These are phyloP conservation scores for Scedosporium aurantiacum DNA, from an alignment of 2,329 filamentous ascomycete species.

Conservation along the genomic window DNA sequence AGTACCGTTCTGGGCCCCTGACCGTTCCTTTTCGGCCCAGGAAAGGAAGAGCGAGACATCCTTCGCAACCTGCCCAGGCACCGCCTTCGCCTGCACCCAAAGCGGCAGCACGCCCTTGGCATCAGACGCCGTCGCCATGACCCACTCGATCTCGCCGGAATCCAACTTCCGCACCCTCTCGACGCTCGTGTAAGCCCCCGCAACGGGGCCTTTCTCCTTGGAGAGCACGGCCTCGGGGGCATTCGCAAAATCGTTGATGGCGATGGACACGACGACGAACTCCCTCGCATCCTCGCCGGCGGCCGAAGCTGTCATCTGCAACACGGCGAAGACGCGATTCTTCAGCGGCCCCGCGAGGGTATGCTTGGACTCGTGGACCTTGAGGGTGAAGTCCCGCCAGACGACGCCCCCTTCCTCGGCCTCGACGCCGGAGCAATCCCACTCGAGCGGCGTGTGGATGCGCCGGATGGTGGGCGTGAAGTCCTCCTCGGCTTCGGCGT, in stretches of 20 bases:
- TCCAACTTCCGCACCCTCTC: constrained; percentile 44
- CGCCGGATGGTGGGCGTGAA: constrained; percentile 29
- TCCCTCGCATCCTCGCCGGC: constrained; percentile 23
- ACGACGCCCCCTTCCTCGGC: constrained; percentile 23
- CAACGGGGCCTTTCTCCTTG: constrained; percentile 36
- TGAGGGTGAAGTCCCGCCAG: constrained; percentile 38
- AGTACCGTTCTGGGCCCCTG: constrained; percentile 8
- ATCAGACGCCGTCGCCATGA: constrained; percentile 67
- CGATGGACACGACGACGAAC: constrained; percentile 47
- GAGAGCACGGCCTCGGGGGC: constrained; percentile 57
- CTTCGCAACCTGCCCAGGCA: constrained; percentile 54
- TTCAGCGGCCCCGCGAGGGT: constrained; percentile 47
- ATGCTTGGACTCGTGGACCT: constrained; percentile 56
- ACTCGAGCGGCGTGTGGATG: constrained; percentile 20
- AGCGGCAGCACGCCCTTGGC: constrained; percentile 56
- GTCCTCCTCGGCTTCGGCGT: constrained; percentile 27
- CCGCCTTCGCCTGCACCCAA: constrained; percentile 52
- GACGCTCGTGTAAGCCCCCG: constrained; percentile 53
- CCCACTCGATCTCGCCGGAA: constrained; percentile 52
- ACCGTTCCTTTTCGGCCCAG: constrained; percentile 44
- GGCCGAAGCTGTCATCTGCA: constrained; percentile 46
- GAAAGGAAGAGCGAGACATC: constrained; percentile 59
- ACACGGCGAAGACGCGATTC: constrained; percentile 54
- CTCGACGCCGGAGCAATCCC: constrained; percentile 33
- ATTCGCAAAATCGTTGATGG: constrained; percentile 22